phyloP scores from a whole-genome alignment of 805 yeast species.

The Candida tibetensis region DNA sequence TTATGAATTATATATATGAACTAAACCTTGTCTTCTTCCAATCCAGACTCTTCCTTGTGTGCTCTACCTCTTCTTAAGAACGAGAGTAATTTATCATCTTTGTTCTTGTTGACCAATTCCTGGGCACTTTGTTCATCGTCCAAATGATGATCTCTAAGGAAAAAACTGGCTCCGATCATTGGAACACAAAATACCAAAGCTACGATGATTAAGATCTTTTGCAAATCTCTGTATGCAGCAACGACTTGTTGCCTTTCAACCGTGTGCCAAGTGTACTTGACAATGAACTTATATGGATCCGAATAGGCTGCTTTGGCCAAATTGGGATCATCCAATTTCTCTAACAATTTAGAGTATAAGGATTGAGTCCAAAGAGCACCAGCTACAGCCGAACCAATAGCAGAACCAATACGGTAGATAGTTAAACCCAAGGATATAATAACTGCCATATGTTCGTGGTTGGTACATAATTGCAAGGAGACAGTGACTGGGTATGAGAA shows the following conservation, averaged over 20 bases:
- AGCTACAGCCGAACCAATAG: slow-evolving; percentile 18
- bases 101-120: slow-evolving; percentile 8
- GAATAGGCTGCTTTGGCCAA: slow-evolving; percentile 9
- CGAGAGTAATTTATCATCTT: background rate
- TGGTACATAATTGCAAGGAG: slow-evolving; percentile 14
- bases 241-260: slow-evolving; percentile 9
- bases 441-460: slow-evolving; percentile 20
- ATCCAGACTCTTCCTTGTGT: background rate
- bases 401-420: slow-evolving; percentile 17
- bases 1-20: background rate
- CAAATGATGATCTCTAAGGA: slow-evolving; percentile 10
- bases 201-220: slow-evolving; percentile 7
- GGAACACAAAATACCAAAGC: slow-evolving; percentile 11
- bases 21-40: background rate
- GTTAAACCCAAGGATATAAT: slow-evolving; percentile 14
- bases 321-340: slow-evolving; percentile 36
- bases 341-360: slow-evolving; percentile 37
- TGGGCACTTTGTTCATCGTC: slow-evolving; percentile 9
- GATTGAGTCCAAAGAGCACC: slow-evolving; percentile 22
- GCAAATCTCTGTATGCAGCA: slow-evolving; percentile 10
- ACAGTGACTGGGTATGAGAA: slow-evolving; percentile 17
- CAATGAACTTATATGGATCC: slow-evolving; percentile 10
- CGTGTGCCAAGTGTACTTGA: slow-evolving; percentile 8
- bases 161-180: slow-evolving; percentile 9
- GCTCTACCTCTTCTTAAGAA: background rate